Conservation (phyloP, 805 yeast species). For the Monosporozyma siamensis region DNA sequence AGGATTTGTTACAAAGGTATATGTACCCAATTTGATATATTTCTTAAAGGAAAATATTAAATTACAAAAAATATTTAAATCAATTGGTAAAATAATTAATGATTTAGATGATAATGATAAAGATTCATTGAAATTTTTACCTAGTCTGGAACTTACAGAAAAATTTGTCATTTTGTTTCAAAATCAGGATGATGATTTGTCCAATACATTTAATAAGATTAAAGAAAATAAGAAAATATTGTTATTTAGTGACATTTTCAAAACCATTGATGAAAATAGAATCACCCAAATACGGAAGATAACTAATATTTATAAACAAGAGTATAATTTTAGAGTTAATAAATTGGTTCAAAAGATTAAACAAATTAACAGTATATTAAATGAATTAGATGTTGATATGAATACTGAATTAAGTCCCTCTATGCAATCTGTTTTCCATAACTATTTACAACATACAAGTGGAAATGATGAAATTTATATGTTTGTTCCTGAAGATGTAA, state of each 20-base stretch:
- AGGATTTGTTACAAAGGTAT: conserved; percentile 26
- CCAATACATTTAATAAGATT: conserved; percentile 9
- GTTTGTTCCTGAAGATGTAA: conserved; percentile 1
- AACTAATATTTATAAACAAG: conserved; percentile 12
- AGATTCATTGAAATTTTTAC: conserved; percentile 11
- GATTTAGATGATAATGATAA: conserved; percentile 1
- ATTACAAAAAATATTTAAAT: conserved; percentile 11
- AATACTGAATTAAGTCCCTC: not conserved
- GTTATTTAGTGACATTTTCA: conserved; percentile 14
- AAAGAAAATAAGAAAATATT: conserved; percentile 17
- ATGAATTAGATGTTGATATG: conserved; percentile 11
- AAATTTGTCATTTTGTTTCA: not conserved
- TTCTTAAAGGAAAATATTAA: conserved; percentile 19
- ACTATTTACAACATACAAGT: not conserved
- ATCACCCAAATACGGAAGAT: conserved; percentile 11
- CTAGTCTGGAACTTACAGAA: conserved; percentile 10
- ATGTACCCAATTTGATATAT: conserved; percentile 22
- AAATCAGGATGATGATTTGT: conserved; percentile 1
- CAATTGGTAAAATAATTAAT: conserved; percentile 7
- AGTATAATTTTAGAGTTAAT: conserved; percentile 11
- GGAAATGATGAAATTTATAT: not conserved
- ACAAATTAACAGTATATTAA: conserved; percentile 13
- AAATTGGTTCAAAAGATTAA: conserved; percentile 9
- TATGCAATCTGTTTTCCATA: not conserved
- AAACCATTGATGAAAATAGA: conserved; percentile 12